Conservation (phyloP, 805 yeast genomes). For the Ogataea siamensis region DNA sequence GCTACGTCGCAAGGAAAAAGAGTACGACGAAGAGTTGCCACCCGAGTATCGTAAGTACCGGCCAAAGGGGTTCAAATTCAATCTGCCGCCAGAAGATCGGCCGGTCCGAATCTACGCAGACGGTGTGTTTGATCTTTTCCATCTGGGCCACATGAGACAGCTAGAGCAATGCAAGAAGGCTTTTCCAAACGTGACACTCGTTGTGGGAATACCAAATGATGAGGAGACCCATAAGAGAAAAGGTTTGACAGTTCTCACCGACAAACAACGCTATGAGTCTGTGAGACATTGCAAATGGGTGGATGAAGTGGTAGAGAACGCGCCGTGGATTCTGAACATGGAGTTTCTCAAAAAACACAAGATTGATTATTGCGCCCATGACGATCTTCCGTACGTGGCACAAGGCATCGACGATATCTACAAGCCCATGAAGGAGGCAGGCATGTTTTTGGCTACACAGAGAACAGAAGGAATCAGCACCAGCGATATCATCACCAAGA, state of each 20-base stretch:
- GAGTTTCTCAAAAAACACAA: constrained; percentile 75
- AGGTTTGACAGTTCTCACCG: constrained; percentile 89
- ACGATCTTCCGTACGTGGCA: constrained; percentile 91
- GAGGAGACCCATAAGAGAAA: constrained; percentile 86
- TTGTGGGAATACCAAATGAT: constrained; percentile 92
- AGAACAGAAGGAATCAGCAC: constrained; percentile 97
- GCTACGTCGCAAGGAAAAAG: constrained; percentile 46
- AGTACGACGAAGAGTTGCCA: constrained; percentile 63
- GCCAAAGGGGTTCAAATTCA: constrained; percentile 75
- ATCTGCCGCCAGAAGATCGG: constrained; percentile 79
- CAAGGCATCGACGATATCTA: constrained; percentile 90
- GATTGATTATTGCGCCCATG: constrained; percentile 97
- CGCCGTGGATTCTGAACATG: constrained; percentile 93
- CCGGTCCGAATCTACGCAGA: constrained; percentile 96
- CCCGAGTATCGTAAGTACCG: constrained; percentile 71
- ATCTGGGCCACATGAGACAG: constrained; percentile 97
- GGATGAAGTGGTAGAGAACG: constrained; percentile 90
- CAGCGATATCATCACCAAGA: constrained; percentile 91
- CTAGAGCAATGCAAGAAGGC: constrained; percentile 95
- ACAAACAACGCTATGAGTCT: constrained; percentile 87
- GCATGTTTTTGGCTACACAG: constrained; percentile 91
- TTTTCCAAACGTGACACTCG: constrained; percentile 76
- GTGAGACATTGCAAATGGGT: constrained; percentile 95
- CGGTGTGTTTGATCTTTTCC: constrained; percentile 96
- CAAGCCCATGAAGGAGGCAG: constrained; percentile 84